Evolutionary conservation across 1,139 yeast genomes (phyloP), one percentile per base, ranked within the genome.

Genomic region (Kluyveromyces marxianus): DNA sequence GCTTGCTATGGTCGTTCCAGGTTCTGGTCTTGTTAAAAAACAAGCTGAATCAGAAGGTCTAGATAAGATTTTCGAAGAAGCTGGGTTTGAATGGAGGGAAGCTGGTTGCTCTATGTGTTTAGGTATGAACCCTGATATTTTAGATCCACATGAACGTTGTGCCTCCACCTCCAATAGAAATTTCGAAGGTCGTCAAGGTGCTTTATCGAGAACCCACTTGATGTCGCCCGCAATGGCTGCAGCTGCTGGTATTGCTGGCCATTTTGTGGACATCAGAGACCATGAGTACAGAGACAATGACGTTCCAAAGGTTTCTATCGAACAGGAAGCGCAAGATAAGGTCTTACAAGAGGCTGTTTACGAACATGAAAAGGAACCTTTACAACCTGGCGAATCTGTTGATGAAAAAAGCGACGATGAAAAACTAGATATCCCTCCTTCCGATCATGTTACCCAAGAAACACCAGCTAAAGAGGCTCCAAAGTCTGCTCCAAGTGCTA

Each of bases 201-300:
- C 96, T 44, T 72, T 71, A 50, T 88, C 96, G n/a, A 80, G 98
- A 72, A 92, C 97, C 25, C 98, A 92, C 65, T 77, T 92, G 65
- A 88, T 90, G 95, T 88, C 97, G 14, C 98, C 98, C 34, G 96
- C 96, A 32, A 92, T 92, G 98, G 97, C 98, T 42, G 98, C 98
- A 25, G 97, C 97, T 34, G 97, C 98, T 31, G 97, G 94, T 58
- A 83, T 92, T 54, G 79, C 78, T 49, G 98, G 98, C 55, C 90
- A 83, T 63, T 83, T 92, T 62, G 77, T 86, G 42, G 98, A 92
- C 65, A 90, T 89, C 55, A 83, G 97, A 68, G 84, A 85, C 50
- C 87, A 76, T 65, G 73, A 80, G 50, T 84, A 77, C 67, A 72
- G 75, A 53, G 73, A 73, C 54, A 67, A 71, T 48, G 86, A 79